Percentiles rank a stretch among this genome's conserved stretches.
These are phyloP conservation scores for Staphylotrichum longicolle DNA, from an alignment of 495 filamentous ascomycete genomes.

Conservation along the genomic window DNA sequence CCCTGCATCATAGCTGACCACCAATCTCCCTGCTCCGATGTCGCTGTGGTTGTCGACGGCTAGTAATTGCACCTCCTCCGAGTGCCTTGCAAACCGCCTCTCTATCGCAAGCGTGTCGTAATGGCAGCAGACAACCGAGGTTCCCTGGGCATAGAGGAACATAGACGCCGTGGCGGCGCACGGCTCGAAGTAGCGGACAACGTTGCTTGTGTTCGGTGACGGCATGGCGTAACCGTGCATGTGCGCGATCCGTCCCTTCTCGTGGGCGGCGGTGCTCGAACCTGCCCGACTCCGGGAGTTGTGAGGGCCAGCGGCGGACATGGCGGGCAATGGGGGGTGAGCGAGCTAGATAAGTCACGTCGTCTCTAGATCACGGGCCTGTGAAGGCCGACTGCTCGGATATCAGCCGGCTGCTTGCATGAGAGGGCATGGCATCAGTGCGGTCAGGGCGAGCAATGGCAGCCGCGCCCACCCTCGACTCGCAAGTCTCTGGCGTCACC, in stretches of 20 bases:
- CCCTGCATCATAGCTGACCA: slow-evolving; percentile 89
- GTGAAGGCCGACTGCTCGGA: slow-evolving; percentile 18
- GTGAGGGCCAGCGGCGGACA: slow-evolving; percentile 45
- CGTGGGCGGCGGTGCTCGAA: slow-evolving; percentile 52
- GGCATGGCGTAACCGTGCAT: slow-evolving; percentile 49
- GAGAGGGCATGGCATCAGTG: not conserved
- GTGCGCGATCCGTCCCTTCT: slow-evolving; percentile 42
- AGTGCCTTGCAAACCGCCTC: slow-evolving; percentile 78
- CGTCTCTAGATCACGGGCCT: slow-evolving; percentile 24
- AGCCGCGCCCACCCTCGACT: not conserved
- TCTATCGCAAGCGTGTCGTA: slow-evolving; percentile 92
- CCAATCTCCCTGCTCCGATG: slow-evolving; percentile 74
- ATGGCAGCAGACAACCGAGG: slow-evolving; percentile 73
- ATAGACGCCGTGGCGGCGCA: slow-evolving; percentile 84
- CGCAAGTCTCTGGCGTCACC: not conserved
- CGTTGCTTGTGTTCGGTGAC: slow-evolving; percentile 51
- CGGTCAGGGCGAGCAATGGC: slow-evolving; percentile 1
- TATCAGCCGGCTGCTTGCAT: slow-evolving; percentile 23
- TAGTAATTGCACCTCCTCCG: slow-evolving; percentile 76
- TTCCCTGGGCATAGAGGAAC: slow-evolving; percentile 82
- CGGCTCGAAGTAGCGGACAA: slow-evolving; percentile 66
- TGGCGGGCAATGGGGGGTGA: slow-evolving; percentile 28
- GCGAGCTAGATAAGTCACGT: slow-evolving; percentile 33
- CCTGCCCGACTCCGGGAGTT: slow-evolving; percentile 58
- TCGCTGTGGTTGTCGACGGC: slow-evolving; percentile 93